Evolutionary conservation across 1,284 basidiomycete species (phyloP).

Genomic region (Ganoderma lucidum): DNA sequence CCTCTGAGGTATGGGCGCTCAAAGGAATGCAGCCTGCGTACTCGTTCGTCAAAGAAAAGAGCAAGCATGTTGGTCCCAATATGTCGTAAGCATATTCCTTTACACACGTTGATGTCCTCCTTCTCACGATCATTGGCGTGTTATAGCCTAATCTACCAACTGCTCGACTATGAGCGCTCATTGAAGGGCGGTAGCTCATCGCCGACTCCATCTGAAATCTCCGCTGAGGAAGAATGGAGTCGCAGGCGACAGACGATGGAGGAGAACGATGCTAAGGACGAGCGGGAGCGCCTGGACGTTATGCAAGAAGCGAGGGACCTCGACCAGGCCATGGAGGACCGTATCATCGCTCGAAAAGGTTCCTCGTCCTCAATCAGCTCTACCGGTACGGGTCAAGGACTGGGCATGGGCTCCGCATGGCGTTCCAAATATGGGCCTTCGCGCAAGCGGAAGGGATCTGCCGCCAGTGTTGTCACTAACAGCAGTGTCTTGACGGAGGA

Average conservation of each 20-base stretch:
- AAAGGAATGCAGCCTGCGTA: slow-evolving; percentile 95
- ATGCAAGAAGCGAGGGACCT: slow-evolving; percentile 79
- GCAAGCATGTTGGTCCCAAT: slow-evolving; percentile 91
- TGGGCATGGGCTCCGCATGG: slow-evolving; percentile 67
- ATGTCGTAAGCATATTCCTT: slow-evolving; percentile 80
- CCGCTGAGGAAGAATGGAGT: slow-evolving; percentile 86
- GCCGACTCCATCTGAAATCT: slow-evolving; percentile 58
- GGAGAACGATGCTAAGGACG: slow-evolving; percentile 58
- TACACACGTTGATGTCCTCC: slow-evolving; percentile 12
- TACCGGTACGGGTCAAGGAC: slow-evolving; percentile 57
- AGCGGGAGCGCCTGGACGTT: slow-evolving; percentile 63
- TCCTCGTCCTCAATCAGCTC: slow-evolving; percentile 70
- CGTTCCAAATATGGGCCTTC: slow-evolving; percentile 59
- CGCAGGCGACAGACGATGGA: slow-evolving; percentile 74
- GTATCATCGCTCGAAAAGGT: slow-evolving; percentile 73
- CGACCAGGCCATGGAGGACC: slow-evolving; percentile 85
- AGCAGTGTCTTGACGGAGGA: slow-evolving; percentile 80
- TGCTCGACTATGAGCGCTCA: slow-evolving; percentile 91
- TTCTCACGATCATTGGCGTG: slow-evolving; percentile 20
- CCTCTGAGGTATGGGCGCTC: slow-evolving; percentile 80
- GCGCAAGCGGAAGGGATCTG: slow-evolving; percentile 75
- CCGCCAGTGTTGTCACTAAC: slow-evolving; percentile 70
- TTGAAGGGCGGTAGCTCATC: slow-evolving; percentile 63
- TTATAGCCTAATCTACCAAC: slow-evolving; percentile 91
- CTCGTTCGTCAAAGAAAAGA: slow-evolving; percentile 89